Evolutionary conservation across 148 eudicot species (phyloP).

Genomic region (Rhododendron kiyosumense): DNA sequence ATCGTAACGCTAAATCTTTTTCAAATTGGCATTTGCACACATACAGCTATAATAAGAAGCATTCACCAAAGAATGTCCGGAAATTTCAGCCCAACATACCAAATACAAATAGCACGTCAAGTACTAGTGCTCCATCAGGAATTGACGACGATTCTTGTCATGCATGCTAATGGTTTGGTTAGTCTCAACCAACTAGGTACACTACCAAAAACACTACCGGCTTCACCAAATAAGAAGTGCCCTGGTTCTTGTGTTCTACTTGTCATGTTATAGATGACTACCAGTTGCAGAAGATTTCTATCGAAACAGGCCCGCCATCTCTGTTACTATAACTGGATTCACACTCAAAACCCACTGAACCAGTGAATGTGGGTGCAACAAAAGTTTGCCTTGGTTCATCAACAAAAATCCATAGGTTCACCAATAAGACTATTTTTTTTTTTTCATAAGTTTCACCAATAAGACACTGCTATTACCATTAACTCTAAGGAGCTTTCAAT

Average conservation of each 20-base stretch:
- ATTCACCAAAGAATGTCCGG: too few species aligned
- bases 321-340: too few species aligned
- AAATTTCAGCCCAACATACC: not conserved
- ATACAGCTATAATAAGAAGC: too few species aligned
- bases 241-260: too few species aligned
- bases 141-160: not conserved
- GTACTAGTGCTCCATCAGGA: not conserved
- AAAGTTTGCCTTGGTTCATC: not conserved
- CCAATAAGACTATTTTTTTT: not conserved
- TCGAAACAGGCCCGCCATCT: too few species aligned
- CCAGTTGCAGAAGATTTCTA: not conserved
- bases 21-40: not conserved
- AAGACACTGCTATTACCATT: slow-evolving; percentile 5
- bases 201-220: too few species aligned
- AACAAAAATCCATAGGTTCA: not conserved
- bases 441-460: too few species aligned
- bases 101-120: not conserved
- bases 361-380: not conserved
- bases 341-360: not conserved
- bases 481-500: too few species aligned
- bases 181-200: too few species aligned
- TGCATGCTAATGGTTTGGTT: not conserved
- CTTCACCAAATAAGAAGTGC: too few species aligned
- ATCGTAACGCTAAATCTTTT: too few species aligned
- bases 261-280: not conserved